Evolutionary conservation across 2,329 filamentous ascomycete genomes (phyloP).

Genomic region (Pseudogymnoascus sp.): DNA sequence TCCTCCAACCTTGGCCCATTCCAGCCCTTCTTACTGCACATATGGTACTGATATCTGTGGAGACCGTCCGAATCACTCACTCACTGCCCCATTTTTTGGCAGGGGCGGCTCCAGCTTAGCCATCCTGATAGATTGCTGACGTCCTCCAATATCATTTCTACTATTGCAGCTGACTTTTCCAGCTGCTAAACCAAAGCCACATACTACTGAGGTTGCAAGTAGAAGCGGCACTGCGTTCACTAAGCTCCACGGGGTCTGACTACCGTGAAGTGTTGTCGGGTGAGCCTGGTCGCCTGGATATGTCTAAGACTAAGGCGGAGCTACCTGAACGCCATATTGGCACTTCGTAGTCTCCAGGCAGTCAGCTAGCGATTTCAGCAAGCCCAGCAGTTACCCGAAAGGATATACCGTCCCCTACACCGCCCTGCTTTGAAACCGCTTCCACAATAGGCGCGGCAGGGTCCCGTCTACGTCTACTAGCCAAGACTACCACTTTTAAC

Average conservation of each 20-base stretch:
- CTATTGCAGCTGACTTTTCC: not conserved
- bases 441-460: slow-evolving; percentile 3
- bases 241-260: not conserved
- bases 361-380: not conserved
- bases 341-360: not conserved
- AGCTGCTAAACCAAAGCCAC: not conserved
- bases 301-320: not conserved
- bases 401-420: not conserved
- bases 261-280: not conserved
- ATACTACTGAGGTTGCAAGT: not conserved
- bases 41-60: not conserved
- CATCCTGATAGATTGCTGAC: not conserved
- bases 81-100: not conserved
- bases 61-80: not conserved
- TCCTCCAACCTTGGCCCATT: not conserved
- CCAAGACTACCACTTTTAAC: not conserved
- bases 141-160: not conserved
- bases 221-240: not conserved
- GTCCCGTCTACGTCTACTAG: not conserved
- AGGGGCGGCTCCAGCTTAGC: not conserved
- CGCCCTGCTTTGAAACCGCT: not conserved
- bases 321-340: not conserved
- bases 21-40: not conserved
- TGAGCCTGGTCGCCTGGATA: not conserved
- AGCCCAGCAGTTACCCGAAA: not conserved